These are phyloP conservation scores for Teratosphaeria gauchensis DNA, from an alignment of 2,329 filamentous ascomycete species.

Conservation along the genomic window DNA sequence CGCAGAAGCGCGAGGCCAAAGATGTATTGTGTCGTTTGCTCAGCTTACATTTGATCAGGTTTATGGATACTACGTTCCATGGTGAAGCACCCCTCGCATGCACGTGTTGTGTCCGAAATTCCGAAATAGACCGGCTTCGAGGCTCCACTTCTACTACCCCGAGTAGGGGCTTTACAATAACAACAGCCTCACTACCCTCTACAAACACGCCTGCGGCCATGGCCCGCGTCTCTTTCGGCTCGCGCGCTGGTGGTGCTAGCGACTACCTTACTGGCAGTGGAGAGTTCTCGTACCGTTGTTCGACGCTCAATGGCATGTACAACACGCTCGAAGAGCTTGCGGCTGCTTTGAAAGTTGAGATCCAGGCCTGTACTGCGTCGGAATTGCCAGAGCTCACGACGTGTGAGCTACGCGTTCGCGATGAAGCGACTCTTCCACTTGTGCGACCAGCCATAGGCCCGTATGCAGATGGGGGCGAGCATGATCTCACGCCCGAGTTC, in stretches of 20 bases:
- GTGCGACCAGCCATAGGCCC: constrained; percentile 20
- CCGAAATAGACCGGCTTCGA: not conserved
- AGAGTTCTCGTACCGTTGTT: constrained; percentile 3
- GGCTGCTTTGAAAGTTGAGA: constrained; percentile 12
- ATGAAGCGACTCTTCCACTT: constrained; percentile 14
- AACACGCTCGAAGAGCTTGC: constrained; percentile 13
- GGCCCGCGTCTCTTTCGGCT: constrained; percentile 18
- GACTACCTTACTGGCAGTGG: constrained; percentile 11
- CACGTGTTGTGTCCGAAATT: no score
- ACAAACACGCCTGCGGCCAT: constrained; percentile 1
- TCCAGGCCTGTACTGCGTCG: constrained; percentile 6
- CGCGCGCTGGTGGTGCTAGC: constrained; percentile 13
- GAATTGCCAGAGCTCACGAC: constrained; percentile 14
- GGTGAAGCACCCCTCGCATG: no score
- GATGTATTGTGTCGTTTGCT: no score
- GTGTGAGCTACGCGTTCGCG: constrained; percentile 14
- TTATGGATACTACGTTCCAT: no score
- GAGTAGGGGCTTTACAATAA: constrained; percentile 1
- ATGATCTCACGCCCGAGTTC: constrained; percentile 22
- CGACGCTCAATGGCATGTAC: constrained; percentile 9
- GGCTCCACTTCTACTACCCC: not conserved
- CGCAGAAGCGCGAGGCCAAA: no score
- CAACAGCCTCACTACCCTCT: constrained; percentile 2
- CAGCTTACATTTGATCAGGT: no score
- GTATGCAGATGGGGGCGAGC: constrained; percentile 17